Evolutionary conservation across 805 yeast species (phyloP), one percentile per base, ranked within the genome.

Genomic region (Candida bentonensis): DNA sequence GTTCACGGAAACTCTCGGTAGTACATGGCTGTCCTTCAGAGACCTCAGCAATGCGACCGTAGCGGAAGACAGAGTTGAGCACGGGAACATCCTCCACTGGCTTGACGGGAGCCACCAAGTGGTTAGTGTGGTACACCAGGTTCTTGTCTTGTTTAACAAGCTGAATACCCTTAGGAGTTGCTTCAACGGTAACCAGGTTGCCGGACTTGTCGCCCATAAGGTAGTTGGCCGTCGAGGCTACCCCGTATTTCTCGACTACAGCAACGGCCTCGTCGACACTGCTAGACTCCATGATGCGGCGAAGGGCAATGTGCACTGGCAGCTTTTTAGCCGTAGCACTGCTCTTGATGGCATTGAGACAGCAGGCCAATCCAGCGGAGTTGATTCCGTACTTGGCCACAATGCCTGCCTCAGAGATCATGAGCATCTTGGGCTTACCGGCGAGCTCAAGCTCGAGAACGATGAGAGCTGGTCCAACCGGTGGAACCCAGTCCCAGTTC

Each of bases 401-500:
- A 22, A 52, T 51, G 4, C 55, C 55, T 21, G 50, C 55, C 40
- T 51, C 55, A 3, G 54, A 47, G n/a, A 48, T 42, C 27, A 46
- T 42, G n/a, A 51, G 44, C 22, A 52, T 44, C 21, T 49, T 41
- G 9, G 55, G 54, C 42, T 49, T 49, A 4, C 50, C 50, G 36
- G 36, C 44, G 20, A 52, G 40, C 23, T 49, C 51, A 33, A 52
- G 43, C 21, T 47, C 44, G 13, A 52, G 30, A 21, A 51, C 17
- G 15, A 43, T 44, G 25, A 22, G 44, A 4, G 41, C 11, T 11
- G 36, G 17, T 11, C 17, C 36, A 30, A 30, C n/a, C 17, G 36
- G n/a, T 9, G 36, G 36, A n/a, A 58, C 46, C 64, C 64, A 60
- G 46, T 60, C 64, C 64, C 64, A 60, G 42, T 58, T 60, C 45